These are phyloP conservation scores for Cephalotrichum gorgonifer DNA, from an alignment of 2,329 filamentous ascomycete genomes.

Conservation along the genomic window DNA sequence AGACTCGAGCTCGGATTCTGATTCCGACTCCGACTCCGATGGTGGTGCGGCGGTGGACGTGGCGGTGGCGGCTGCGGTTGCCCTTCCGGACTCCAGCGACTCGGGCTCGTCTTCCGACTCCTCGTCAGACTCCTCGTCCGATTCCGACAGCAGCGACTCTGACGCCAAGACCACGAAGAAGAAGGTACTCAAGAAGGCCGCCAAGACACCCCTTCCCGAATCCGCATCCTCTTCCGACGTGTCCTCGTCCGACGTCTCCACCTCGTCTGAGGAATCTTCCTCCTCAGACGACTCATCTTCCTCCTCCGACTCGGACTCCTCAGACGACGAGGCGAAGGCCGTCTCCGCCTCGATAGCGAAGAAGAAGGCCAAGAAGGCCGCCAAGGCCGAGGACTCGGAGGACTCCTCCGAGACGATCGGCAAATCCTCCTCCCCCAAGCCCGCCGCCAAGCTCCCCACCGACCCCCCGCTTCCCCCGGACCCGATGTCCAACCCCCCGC, in stretches of 20 bases:
- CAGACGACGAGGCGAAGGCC: conserved; percentile 10
- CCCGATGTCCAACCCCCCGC: conserved; percentile 29
- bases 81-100: conserved; percentile 9
- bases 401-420: conserved; percentile 41
- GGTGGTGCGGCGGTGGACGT: conserved; percentile 8
- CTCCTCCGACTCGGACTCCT: conserved; percentile 11
- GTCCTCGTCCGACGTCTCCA: conserved; percentile 19
- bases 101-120: conserved; percentile 12
- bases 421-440: conserved; percentile 32
- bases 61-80: conserved; percentile 5
- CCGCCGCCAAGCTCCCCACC: conserved; percentile 21
- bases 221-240: conserved; percentile 23
- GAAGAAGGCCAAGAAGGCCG: conserved; percentile 17
- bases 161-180: conserved; percentile 21
- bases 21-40: conserved; percentile 9
- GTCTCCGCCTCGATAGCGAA: conserved; percentile 13
- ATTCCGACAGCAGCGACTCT: conserved; percentile 27
- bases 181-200: conserved; percentile 19
- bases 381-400: conserved; percentile 25
- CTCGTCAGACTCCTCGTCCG: conserved; percentile 18
- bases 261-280: too few relatives aligned
- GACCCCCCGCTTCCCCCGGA: conserved; percentile 18
- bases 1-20: conserved; percentile 5
- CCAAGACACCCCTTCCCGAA: conserved; percentile 30
- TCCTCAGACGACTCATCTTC: conserved; percentile 22